Percentiles rank a stretch among this genome's conserved stretches.
Conservation (phyloP, 2,329 filamentous ascomycete species). For the Aspergillus aculeatinus region DNA sequence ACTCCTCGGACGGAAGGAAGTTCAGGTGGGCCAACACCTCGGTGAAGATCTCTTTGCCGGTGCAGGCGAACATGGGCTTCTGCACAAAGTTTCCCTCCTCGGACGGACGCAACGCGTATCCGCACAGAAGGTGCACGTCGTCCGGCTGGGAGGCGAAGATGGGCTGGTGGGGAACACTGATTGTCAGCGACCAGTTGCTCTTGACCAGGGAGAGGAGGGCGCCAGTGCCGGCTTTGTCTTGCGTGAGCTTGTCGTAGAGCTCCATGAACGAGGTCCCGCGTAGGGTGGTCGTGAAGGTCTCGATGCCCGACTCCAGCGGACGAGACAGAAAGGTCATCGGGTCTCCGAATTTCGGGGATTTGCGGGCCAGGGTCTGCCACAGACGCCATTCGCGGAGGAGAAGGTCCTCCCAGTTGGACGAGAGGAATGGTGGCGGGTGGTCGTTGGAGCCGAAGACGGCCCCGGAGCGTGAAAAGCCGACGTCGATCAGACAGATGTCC, state of each 20-base stretch:
- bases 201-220: slow-evolving; percentile 39
- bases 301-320: slow-evolving; percentile 34
- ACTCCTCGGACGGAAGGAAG: slow-evolving; percentile 13
- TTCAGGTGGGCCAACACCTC: slow-evolving; percentile 40
- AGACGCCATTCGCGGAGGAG: slow-evolving; percentile 37
- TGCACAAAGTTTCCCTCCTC: slow-evolving; percentile 36
- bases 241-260: slow-evolving; percentile 24
- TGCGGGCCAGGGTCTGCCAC: slow-evolving; percentile 36
- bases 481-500: slow-evolving; percentile 40
- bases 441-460: slow-evolving; percentile 33
- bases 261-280: slow-evolving; percentile 29
- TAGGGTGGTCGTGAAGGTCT: slow-evolving; percentile 42
- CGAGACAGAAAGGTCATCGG: slow-evolving; percentile 26
- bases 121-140: slow-evolving; percentile 38
- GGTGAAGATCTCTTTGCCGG: slow-evolving; percentile 38
- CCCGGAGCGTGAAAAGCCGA: slow-evolving; percentile 38
- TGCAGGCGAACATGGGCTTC: slow-evolving; percentile 41
- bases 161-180: slow-evolving; percentile 42
- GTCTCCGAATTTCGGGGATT: slow-evolving; percentile 32
- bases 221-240: slow-evolving; percentile 28
- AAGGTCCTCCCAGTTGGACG: slow-evolving; percentile 13
- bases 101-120: slow-evolving; percentile 39
- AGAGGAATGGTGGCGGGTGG: slow-evolving; percentile 5
- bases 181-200: slow-evolving; percentile 40
- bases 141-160: slow-evolving; percentile 39